Percentiles rank a stretch among this genome's conserved stretches.
These are phyloP conservation scores for Diaporthe destruens DNA, from an alignment of 2,329 filamentous ascomycete genomes.

Conservation along the genomic window DNA sequence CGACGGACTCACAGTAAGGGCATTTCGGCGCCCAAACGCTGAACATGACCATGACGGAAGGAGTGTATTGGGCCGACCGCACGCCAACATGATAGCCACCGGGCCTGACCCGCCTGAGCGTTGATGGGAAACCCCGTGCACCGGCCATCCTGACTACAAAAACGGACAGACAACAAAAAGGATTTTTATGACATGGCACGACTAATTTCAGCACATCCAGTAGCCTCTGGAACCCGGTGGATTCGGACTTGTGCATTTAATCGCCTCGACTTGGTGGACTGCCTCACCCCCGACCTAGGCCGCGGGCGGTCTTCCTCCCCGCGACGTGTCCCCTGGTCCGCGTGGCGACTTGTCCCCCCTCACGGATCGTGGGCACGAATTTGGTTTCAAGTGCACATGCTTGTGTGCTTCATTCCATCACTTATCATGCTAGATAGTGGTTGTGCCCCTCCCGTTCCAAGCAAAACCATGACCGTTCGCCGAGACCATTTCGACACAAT, in stretches of 20 bases:
- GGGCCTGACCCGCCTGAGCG: background rate
- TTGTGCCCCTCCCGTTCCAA: slow-evolving; percentile 56
- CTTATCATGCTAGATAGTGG: slow-evolving; percentile 60
- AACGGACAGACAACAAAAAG: background rate
- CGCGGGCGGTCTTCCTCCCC: slow-evolving; percentile 4
- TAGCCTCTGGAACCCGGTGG: background rate
- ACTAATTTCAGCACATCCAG: background rate
- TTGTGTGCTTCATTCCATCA: slow-evolving; percentile 56
- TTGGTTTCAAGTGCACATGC: slow-evolving; percentile 40
- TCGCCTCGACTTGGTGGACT: slow-evolving; percentile 12
- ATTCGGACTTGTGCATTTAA: slow-evolving; percentile 14
- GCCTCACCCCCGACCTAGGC: slow-evolving; percentile 2
- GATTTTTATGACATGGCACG: background rate
- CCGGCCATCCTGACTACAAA: background rate
- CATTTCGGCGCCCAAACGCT: background rate
- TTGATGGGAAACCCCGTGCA: background rate
- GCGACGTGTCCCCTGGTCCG: slow-evolving; percentile 3
- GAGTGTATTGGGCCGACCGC: too few relatives aligned
- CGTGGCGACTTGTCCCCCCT: slow-evolving; percentile 33
- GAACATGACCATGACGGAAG: background rate
- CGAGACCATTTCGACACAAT: slow-evolving; percentile 66
- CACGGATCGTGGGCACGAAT: slow-evolving; percentile 37
- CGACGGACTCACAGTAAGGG: background rate
- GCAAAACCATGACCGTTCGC: slow-evolving; percentile 70
- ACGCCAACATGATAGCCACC: background rate